A percentile compares a stretch with the other conserved stretches of the same genome.
Evolutionary conservation across 2,329 filamentous ascomycete genomes (phyloP).

Genomic region (Arthrobotrys sinensis): DNA sequence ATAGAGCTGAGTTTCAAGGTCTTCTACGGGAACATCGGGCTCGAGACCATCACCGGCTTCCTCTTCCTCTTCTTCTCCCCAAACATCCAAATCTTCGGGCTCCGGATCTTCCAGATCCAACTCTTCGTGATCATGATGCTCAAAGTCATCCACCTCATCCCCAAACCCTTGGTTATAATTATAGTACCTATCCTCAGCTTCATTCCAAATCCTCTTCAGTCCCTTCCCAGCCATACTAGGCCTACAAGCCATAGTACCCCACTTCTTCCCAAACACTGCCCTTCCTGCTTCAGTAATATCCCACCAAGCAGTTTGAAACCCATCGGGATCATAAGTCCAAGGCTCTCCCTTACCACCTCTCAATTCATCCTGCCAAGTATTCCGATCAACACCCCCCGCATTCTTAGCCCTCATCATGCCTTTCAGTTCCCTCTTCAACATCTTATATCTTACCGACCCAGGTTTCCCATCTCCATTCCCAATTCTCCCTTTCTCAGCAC

Average conservation of each 20-base stretch:
- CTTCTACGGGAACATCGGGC: too few relatives aligned
- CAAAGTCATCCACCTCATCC: too few relatives aligned
- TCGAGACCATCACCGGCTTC: too few relatives aligned
- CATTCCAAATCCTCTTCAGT: conserved; percentile 19
- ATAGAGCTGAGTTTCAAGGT: too few relatives aligned
- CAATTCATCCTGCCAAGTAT: conserved; percentile 73
- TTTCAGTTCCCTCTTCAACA: conserved; percentile 63
- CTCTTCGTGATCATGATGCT: too few relatives aligned
- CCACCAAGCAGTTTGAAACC: conserved; percentile 54
- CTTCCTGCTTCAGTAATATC: conserved; percentile 1
- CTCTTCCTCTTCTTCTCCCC: too few relatives aligned
- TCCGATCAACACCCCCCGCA: conserved; percentile 65
- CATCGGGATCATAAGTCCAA: conserved; percentile 70
- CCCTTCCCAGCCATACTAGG: conserved; percentile 6
- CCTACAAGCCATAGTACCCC: conserved; percentile 28
- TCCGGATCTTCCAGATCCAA: too few relatives aligned
- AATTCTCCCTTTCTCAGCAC: not conserved
- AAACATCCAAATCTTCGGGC: too few relatives aligned
- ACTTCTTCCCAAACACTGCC: conserved; percentile 21
- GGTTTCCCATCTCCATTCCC: conserved; percentile 2
- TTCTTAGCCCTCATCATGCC: conserved; percentile 65
- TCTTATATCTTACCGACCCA: conserved; percentile 42
- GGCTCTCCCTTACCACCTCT: conserved; percentile 72
- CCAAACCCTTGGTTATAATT: not conserved
- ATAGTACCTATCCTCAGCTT: not conserved